A percentile compares a stretch with the other conserved stretches of the same genome.
These are phyloP conservation scores for Quillaja saponaria DNA, from an alignment of 306 rosid species.

Conservation along the genomic window DNA sequence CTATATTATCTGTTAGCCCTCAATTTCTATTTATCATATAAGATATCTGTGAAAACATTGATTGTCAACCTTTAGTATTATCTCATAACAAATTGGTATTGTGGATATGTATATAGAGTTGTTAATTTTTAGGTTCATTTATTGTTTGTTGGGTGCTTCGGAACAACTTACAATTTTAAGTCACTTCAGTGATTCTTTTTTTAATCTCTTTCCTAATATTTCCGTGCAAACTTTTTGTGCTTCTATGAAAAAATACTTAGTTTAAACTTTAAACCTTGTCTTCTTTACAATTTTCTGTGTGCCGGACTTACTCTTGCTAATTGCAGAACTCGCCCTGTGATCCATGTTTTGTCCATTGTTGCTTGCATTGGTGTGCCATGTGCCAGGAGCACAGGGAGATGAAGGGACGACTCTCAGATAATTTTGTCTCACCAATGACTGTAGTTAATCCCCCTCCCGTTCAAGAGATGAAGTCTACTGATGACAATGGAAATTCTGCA, in stretches of 20 bases:
- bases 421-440: conserved; percentile 63
- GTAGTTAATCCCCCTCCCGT: conserved; percentile 77
- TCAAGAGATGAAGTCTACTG: conserved; percentile 77
- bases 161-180: too few relatives aligned
- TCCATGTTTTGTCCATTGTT: conserved; percentile 93
- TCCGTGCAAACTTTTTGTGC: too few relatives aligned
- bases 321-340: conserved; percentile 83
- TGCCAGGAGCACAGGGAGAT: conserved; percentile 98
- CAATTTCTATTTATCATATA: too few relatives aligned
- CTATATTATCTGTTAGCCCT: too few relatives aligned
- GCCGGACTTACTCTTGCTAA: background rate
- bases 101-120: too few relatives aligned
- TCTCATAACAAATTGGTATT: too few relatives aligned
- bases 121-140: too few relatives aligned
- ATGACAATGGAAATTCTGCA: conserved; percentile 43
- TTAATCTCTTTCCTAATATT: background rate
- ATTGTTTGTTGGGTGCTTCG: too few relatives aligned
- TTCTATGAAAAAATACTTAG: too few relatives aligned
- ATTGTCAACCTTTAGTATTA: too few relatives aligned
- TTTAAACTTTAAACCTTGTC: background rate
- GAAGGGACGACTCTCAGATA: conserved; percentile 77
- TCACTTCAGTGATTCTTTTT: background rate
- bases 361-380: conserved; percentile 93
- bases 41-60: too few relatives aligned
- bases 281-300: background rate